Conservation (phyloP, 805 yeast genomes). For the Candida patagonica region DNA sequence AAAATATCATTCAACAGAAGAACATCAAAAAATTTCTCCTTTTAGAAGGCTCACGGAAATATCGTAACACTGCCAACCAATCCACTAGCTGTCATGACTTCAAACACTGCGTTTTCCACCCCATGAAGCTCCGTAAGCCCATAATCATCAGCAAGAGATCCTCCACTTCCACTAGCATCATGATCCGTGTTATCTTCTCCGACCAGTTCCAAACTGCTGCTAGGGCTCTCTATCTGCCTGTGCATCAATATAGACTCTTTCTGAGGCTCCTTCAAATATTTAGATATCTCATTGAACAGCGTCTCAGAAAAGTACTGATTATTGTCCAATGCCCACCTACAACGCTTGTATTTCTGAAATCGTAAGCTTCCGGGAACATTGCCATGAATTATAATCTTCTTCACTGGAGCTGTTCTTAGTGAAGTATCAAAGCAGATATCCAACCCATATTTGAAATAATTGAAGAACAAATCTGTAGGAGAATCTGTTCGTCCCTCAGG, state of each 20-base stretch:
- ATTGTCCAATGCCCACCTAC: constrained; percentile 35
- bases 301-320: constrained; percentile 3
- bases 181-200: constrained; percentile 14
- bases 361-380: constrained; percentile 46
- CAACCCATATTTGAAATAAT: constrained; percentile 45
- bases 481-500: constrained; percentile 16
- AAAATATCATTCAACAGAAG: too few relatives aligned
- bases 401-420: constrained; percentile 29
- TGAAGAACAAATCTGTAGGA: constrained; percentile 23
- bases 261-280: constrained; percentile 2
- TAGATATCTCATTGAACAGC: constrained; percentile 6
- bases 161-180: neutral
- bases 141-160: constrained; percentile 14
- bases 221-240: constrained; percentile 20
- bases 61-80: constrained; percentile 14
- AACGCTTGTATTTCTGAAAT: constrained; percentile 45
- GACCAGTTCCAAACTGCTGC: constrained; percentile 22
- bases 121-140: constrained; percentile 19
- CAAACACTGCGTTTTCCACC: constrained; percentile 15
- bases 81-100: constrained; percentile 14
- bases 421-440: constrained; percentile 42
- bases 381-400: constrained; percentile 43
- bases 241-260: constrained; percentile 19
- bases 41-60: too few relatives aligned
- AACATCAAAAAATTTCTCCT: too few relatives aligned